Evolutionary conservation across 73 alveolate genomes (phyloP).

Genomic region (Effrenium voratum): DNA sequence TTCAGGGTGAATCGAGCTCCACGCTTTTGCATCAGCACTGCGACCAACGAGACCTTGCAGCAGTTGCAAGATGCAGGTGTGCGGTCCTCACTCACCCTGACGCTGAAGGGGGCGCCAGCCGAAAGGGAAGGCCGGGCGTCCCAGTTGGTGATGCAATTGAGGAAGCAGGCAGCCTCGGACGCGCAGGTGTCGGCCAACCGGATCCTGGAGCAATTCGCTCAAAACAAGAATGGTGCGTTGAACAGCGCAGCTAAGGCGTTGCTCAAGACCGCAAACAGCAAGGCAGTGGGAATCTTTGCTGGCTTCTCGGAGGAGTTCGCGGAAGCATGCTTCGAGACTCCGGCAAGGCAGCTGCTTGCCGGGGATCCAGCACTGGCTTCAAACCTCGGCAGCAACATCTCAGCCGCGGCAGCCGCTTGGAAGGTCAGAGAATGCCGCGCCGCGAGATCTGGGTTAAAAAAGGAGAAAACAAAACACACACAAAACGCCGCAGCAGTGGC

Average conservation of each 20-base stretch:
- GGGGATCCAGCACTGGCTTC: constrained; percentile 37
- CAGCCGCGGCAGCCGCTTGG: not conserved
- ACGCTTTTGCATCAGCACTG: not conserved
- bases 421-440: not conserved
- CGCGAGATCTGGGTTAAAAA: not conserved
- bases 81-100: not conserved
- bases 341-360: not conserved
- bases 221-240: not conserved
- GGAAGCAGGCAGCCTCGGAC: not conserved
- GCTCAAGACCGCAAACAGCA: not conserved
- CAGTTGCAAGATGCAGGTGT: not conserved
- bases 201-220: constrained; percentile 1
- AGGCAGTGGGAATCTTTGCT: constrained; percentile 38
- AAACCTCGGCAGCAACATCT: not conserved
- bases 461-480: not conserved
- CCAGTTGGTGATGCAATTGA: not conserved
- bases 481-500: too few relatives aligned
- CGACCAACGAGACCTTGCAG: not conserved
- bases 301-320: constrained; percentile 59
- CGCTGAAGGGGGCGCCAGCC: constrained; percentile 27
- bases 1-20: not conserved
- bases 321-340: constrained; percentile 35
- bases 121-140: constrained; percentile 6
- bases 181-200: not conserved
- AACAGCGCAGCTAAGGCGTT: not conserved